Evolutionary conservation across 2,329 filamentous ascomycete species (phyloP), one percentile per base, ranked within the genome.

Genomic region (Aspergillus jensenii): DNA sequence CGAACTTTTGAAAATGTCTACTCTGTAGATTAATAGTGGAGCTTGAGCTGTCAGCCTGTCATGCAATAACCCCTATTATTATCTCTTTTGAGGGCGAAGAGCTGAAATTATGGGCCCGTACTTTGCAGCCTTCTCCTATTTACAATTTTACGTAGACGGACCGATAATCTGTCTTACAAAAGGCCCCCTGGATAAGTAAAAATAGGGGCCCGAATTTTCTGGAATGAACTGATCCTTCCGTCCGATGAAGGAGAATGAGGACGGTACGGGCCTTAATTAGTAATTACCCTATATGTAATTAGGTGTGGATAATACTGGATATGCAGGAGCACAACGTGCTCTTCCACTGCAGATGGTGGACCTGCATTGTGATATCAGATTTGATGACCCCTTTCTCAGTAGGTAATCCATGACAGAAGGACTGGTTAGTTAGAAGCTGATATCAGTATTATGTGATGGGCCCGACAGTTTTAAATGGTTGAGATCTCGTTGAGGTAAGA

Each of bases 161-260:
- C 14, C 21, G 48, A 51, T 31, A 41, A 51, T 27, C 44, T n/a
- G 25, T 31, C 43, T 45, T 17, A 46, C 44, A 17, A 46, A 23
- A 23, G 27, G 15, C 15, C 14, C n/a, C 21, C 23, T 15, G 14
- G 14, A 15, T 46, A 6, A 27, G 23, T 14, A 46, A 14, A 46
- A 2, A 2, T 25, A 51, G 37, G 35, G 37, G 14, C 37, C 15
- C 46, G 23, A 50, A 41, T 25, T 23, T 41, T 51, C 35, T 41
- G 21, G 48, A 51, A 51, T 21, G 19, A 27, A 70, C 66, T 65
- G 63, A 71, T 69, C 59, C 52, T 25, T 56, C 43, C n/a, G 25
- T 8, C 33, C 14, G 11, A 19, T 31, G 25, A 41, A 41, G 37
- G 35, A 44, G 37, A 55, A 35, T 49, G 35, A 44, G 27, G 12